phyloP scores from a whole-genome alignment of 768 basidiomycete species.

The Boletus patriciae region DNA sequence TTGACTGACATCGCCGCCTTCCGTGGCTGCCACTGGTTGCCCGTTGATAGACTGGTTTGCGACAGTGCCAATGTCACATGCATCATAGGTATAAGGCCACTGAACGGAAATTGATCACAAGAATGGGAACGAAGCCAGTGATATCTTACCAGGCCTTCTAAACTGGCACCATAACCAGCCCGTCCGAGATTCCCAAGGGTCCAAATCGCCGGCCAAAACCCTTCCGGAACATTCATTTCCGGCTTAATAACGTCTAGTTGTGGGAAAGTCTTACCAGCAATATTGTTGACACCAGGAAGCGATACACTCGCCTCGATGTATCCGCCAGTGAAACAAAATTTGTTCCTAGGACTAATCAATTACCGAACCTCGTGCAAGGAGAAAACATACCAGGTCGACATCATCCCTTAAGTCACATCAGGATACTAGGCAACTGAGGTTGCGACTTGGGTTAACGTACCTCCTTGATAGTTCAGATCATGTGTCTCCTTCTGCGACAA shows the following conservation, averaged over 20 bases:
- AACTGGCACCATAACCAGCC: slow-evolving; percentile 67
- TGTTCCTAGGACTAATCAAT: slow-evolving; percentile 56
- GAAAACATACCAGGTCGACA: slow-evolving; percentile 39
- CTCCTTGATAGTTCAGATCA: slow-evolving; percentile 46
- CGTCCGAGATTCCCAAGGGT: slow-evolving; percentile 60
- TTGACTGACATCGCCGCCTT: slow-evolving; percentile 52
- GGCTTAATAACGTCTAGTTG: background rate
- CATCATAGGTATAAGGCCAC: slow-evolving; percentile 70
- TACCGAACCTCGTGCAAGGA: background rate
- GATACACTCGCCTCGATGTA: slow-evolving; percentile 64
- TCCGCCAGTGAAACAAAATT: slow-evolving; percentile 88
- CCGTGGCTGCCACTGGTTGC: slow-evolving; percentile 58
- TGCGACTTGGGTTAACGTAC: slow-evolving; percentile 20
- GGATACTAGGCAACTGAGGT: slow-evolving; percentile 26
- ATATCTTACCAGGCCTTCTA: slow-evolving; percentile 48
- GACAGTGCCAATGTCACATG: slow-evolving; percentile 83
- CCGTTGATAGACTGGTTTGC: slow-evolving; percentile 79
- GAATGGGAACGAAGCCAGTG: background rate
- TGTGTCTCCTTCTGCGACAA: slow-evolving; percentile 47
- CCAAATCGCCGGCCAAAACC: slow-evolving; percentile 58
- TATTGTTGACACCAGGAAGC: slow-evolving; percentile 64
- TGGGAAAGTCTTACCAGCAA: slow-evolving; percentile 43
- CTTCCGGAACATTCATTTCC: slow-evolving; percentile 20
- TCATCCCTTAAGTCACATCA: slow-evolving; percentile 46
- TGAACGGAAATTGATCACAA: slow-evolving; percentile 15